Evolutionary conservation across 805 yeast species (phyloP).

Genomic region (Komagataella populi): DNA sequence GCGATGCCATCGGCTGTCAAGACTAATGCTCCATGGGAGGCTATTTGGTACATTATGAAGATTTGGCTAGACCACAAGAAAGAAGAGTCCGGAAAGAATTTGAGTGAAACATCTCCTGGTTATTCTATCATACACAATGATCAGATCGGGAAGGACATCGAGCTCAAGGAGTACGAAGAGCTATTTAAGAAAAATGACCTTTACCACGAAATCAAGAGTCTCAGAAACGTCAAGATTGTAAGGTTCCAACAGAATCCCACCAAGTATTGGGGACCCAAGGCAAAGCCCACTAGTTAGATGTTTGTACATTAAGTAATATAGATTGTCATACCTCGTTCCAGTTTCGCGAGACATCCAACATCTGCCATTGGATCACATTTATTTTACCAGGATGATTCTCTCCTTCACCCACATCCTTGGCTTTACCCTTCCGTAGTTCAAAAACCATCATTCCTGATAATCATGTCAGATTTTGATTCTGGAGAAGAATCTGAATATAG

Average conservation of each 20-base stretch:
- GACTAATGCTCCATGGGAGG: slow-evolving; percentile 81
- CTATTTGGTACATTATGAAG: slow-evolving; percentile 59
- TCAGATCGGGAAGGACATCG: slow-evolving; percentile 19
- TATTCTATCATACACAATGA: slow-evolving; percentile 37
- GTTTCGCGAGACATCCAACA: background rate
- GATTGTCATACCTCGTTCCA: background rate
- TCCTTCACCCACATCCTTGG: background rate
- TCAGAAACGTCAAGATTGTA: slow-evolving; percentile 69
- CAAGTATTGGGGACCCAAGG: slow-evolving; percentile 95
- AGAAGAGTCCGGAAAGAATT: slow-evolving; percentile 23
- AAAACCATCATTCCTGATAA: background rate
- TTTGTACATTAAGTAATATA: background rate
- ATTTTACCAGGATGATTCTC: background rate
- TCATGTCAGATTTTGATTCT: background rate
- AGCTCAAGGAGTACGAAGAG: slow-evolving; percentile 16
- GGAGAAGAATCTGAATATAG: slow-evolving; percentile 14
- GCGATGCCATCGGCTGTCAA: slow-evolving; percentile 77
- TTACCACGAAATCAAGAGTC: slow-evolving; percentile 39
- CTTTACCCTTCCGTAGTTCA: background rate
- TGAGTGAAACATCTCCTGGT: slow-evolving; percentile 42
- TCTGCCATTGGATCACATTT: background rate
- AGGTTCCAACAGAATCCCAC: slow-evolving; percentile 88
- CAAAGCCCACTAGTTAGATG: slow-evolving; percentile 38
- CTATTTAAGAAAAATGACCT: slow-evolving; percentile 52
- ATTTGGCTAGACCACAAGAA: slow-evolving; percentile 40